Percentiles rank a stretch among this genome's conserved stretches.
phyloP scores from a whole-genome alignment of 257 asterid genomes.

The Gynochthodes officinalis region DNA sequence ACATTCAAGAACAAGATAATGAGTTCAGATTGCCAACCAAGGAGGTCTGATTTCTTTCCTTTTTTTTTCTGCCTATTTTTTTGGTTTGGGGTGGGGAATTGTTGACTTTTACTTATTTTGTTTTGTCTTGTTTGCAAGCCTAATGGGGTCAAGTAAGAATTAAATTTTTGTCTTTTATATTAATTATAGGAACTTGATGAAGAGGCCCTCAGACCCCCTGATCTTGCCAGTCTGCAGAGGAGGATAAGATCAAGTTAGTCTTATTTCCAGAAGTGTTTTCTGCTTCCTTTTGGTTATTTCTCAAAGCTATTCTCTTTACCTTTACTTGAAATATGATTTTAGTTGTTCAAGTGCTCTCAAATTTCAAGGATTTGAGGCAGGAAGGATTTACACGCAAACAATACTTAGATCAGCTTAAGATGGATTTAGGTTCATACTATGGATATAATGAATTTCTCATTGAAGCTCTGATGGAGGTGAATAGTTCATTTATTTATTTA shows the following conservation, averaged over 20 bases:
- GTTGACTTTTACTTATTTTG: background rate
- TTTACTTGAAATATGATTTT: conserved; percentile 29
- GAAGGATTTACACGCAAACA: conserved; percentile 70
- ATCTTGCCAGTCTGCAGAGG: conserved; percentile 70
- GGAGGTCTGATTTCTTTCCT: conserved; percentile 45
- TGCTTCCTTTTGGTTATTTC: background rate
- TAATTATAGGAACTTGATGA: conserved; percentile 71
- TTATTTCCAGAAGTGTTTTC: background rate
- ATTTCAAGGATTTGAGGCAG: conserved; percentile 70
- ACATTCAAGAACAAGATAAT: conserved; percentile 66
- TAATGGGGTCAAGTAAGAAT: conserved; percentile 1
- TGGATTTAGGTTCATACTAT: conserved; percentile 68
- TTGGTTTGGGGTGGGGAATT: background rate
- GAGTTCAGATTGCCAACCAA: conserved; percentile 76
- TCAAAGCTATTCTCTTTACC: conserved; percentile 6
- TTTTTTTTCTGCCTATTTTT: conserved; percentile 8
- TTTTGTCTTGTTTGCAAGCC: background rate
- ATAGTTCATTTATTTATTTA: conserved; percentile 4
- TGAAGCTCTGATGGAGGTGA: conserved; percentile 79
- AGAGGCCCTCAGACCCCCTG: conserved; percentile 76
- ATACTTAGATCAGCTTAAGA: conserved; percentile 66
- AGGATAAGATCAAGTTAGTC: conserved; percentile 86
- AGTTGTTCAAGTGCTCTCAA: conserved; percentile 87
- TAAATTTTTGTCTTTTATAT: conserved; percentile 1
- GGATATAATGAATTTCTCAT: conserved; percentile 89